Base-by-base conservation (phyloP, 768 basidiomycete species). In the Phylloporus sp. region DNA sequence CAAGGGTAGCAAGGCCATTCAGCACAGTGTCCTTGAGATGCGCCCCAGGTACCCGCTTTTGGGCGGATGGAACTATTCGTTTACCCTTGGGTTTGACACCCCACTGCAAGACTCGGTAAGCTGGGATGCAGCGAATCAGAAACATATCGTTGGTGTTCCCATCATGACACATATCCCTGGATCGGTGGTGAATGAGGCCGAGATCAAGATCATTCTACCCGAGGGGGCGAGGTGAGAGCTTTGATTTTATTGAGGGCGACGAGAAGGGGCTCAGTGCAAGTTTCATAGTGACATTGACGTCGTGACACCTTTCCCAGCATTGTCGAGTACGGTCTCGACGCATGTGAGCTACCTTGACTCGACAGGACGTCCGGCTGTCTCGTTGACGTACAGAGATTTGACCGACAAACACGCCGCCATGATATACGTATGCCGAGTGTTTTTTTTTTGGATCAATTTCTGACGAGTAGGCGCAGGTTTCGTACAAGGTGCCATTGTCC, bases 61-160 rank as follows among this genome's bases (percentile, higher is more conserved):
- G 56, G 96, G 96, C 24, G 92, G 95, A 34, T 99, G 96, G 96
- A 98, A 96, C 61, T 98, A 95, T 66, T 82, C 74, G 34, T 98
- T 94, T 71, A 92, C 90, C 6, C 74, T 97, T 4, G 96, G 96
- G 3, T 99, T 88, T 78, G 93, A 97, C 57, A 76, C 88, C n/a
- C 86, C 85, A 23, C 75, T 92, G 38, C 77, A 69, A n/a, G 80
- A 90, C 62, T 82, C 80, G 9, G 80, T 78, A 14, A 76, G 74
- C 48, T 87, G 79, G 56, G 81, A 89, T 55, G 73, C 69, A 42
- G 69, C 70, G 37, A 80, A 72, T 18, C 81, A 82, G 26, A 78
- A 74, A 54, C 84, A 92, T 61, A 74, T 86, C 15, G 76, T 91
- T 31, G 80, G 82, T 46, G 76, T 99, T 18, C 95, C 95, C 24